These are phyloP conservation scores for Marasmius oreades DNA, from an alignment of 1,284 basidiomycete genomes.

Conservation along the genomic window DNA sequence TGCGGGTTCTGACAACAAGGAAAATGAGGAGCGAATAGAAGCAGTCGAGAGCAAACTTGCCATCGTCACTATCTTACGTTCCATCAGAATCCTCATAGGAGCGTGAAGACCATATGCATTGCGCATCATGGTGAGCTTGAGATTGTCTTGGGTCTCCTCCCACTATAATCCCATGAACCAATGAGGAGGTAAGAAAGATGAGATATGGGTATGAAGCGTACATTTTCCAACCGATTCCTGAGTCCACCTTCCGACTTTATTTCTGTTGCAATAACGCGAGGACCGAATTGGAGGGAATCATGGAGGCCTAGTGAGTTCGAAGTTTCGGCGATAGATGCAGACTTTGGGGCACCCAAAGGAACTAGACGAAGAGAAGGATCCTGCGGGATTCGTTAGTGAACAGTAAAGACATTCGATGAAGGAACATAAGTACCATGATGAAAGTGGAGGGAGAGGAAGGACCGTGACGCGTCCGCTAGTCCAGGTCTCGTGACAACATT, in stretches of 20 bases:
- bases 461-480: neutral
- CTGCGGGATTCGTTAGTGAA: slow-evolving; percentile 28
- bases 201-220: slow-evolving; percentile 29
- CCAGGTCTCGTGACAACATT: neutral
- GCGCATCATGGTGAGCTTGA: slow-evolving; percentile 83
- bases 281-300: slow-evolving; percentile 75
- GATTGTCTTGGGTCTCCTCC: slow-evolving; percentile 88
- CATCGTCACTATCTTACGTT: slow-evolving; percentile 79
- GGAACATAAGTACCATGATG: slow-evolving; percentile 7
- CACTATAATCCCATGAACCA: slow-evolving; percentile 51
- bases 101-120: slow-evolving; percentile 86
- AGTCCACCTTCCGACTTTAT: slow-evolving; percentile 53
- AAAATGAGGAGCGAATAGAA: neutral
- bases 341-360: slow-evolving; percentile 51
- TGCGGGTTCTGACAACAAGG: slow-evolving; percentile 47
- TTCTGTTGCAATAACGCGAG: slow-evolving; percentile 71
- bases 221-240: slow-evolving; percentile 65
- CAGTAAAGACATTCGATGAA: no score
- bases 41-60: slow-evolving; percentile 43
- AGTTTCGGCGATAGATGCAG: slow-evolving; percentile 67
- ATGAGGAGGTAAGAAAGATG: slow-evolving; percentile 7
- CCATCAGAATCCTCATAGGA: slow-evolving; percentile 90
- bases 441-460: neutral
- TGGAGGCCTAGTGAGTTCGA: slow-evolving; percentile 74
- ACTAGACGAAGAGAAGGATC: slow-evolving; percentile 67